Conservation (phyloP, 768 basidiomycete genomes). For the Fistulinella prunicolor region DNA sequence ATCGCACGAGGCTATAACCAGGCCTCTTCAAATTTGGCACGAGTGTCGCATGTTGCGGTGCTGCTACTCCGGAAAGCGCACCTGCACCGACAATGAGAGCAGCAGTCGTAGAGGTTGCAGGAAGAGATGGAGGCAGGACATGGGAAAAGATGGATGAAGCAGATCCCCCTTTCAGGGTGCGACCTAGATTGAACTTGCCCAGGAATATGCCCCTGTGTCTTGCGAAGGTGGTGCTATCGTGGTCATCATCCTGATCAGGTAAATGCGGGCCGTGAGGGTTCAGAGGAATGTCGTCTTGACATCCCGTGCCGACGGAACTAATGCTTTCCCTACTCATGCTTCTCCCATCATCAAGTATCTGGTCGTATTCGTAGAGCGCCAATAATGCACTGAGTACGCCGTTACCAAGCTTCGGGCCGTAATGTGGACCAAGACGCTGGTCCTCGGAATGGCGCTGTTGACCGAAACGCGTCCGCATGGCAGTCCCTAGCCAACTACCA, state of each 20-base stretch:
- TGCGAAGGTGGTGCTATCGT: neutral
- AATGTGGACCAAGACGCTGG: slow-evolving; percentile 1
- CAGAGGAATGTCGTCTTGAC: slow-evolving; percentile 17
- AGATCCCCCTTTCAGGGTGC: slow-evolving; percentile 20
- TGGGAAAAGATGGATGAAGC: slow-evolving; percentile 26
- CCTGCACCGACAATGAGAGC: slow-evolving; percentile 70
- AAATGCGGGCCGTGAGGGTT: slow-evolving; percentile 24
- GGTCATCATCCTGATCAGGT: slow-evolving; percentile 3
- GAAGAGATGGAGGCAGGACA: slow-evolving; percentile 16
- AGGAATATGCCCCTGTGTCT: neutral
- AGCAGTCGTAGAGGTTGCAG: slow-evolving; percentile 34
- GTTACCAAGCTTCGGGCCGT: slow-evolving; percentile 30
- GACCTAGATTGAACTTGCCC: slow-evolving; percentile 15
- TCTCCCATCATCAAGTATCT: slow-evolving; percentile 29
- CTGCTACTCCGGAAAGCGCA: slow-evolving; percentile 58
- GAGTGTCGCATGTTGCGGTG: slow-evolving; percentile 45
- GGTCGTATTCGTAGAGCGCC: slow-evolving; percentile 49
- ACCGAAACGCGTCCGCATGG: neutral
- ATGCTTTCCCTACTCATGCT: slow-evolving; percentile 21
- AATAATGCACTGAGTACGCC: slow-evolving; percentile 68
- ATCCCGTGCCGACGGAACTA: slow-evolving; percentile 20
- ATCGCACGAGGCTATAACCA: slow-evolving; percentile 68
- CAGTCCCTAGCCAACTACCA: slow-evolving; percentile 13
- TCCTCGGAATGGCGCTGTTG: slow-evolving; percentile 8
- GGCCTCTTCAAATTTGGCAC: slow-evolving; percentile 59